Evolutionary conservation across 805 yeast species (phyloP).

Genomic region (Schwanniomyces pseudopolymorphus): DNA sequence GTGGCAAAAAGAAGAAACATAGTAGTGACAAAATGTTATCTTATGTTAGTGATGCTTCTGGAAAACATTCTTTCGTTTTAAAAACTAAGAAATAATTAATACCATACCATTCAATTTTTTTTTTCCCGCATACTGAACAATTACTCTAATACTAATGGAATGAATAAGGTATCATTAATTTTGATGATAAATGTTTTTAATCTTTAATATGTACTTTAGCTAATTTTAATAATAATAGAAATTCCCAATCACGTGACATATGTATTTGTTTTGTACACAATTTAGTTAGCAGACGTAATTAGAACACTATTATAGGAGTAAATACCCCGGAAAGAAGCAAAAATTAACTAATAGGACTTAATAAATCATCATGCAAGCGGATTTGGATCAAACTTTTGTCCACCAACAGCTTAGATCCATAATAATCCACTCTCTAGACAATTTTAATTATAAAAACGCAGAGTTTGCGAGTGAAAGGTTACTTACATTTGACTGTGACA

Average conservation of each 20-base stretch:
- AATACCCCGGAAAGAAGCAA: not conserved
- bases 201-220: conserved; percentile 1
- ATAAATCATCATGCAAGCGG: conserved; percentile 8
- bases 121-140: too few species aligned
- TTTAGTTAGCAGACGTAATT: not conserved
- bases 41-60: conserved; percentile 40
- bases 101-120: too few species aligned
- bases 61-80: conserved; percentile 35
- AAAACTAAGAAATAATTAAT: conserved; percentile 28
- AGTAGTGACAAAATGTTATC: conserved; percentile 37
- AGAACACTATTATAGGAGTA: not conserved
- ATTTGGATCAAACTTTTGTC: conserved; percentile 8
- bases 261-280: not conserved
- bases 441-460: conserved; percentile 69
- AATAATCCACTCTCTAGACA: conserved; percentile 70
- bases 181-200: conserved; percentile 1
- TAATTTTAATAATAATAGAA: not conserved
- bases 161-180: not conserved
- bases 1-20: conserved; percentile 19
- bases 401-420: conserved; percentile 52
- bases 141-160: not conserved
- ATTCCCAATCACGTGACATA: not conserved
- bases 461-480: conserved; percentile 84
- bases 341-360: not conserved
- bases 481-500: conserved; percentile 57